Evolutionary conservation across 2,329 filamentous ascomycete genomes (phyloP).

Genomic region (Ceratocystis destructans): DNA sequence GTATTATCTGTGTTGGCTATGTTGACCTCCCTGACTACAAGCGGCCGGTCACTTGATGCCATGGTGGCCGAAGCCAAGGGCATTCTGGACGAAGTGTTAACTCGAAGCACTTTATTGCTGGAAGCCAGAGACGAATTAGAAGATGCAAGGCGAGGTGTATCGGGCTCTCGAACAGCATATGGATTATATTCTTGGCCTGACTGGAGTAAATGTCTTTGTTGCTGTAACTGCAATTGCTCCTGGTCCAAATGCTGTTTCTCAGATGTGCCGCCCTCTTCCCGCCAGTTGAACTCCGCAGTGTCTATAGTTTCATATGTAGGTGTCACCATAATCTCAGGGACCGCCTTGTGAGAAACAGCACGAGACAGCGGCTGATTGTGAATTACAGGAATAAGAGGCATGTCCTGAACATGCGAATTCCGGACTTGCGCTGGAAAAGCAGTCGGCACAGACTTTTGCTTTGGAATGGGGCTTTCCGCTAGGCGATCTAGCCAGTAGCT

Average conservation of each 20-base stretch:
- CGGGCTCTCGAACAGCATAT: background rate
- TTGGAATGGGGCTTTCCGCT: constrained; percentile 15
- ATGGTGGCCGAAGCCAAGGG: constrained; percentile 20
- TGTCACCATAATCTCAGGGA: constrained; percentile 3
- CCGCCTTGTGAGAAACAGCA: constrained; percentile 14
- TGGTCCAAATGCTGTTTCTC: constrained; percentile 7
- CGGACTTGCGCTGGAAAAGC: constrained; percentile 2
- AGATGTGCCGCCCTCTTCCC: constrained; percentile 3
- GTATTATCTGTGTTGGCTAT: too few species aligned
- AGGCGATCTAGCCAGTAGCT: constrained; percentile 16
- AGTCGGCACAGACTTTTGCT: constrained; percentile 10
- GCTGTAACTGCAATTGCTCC: background rate
- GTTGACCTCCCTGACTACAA: background rate
- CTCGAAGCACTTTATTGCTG: constrained; percentile 4
- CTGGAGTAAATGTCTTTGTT: background rate
- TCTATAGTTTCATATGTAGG: background rate
- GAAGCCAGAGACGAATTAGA: background rate
- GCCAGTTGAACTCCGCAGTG: constrained; percentile 9
- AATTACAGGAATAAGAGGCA: constrained; percentile 16
- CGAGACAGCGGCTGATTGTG: constrained; percentile 6
- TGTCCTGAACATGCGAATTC: constrained; percentile 4
- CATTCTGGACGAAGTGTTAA: constrained; percentile 14
- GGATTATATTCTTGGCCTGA: background rate
- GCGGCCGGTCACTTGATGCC: constrained; percentile 17
- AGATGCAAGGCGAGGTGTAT: background rate